Evolutionary conservation across 352 stramenopile species (phyloP).

Genomic region (Phytophthora pinifolia): DNA sequence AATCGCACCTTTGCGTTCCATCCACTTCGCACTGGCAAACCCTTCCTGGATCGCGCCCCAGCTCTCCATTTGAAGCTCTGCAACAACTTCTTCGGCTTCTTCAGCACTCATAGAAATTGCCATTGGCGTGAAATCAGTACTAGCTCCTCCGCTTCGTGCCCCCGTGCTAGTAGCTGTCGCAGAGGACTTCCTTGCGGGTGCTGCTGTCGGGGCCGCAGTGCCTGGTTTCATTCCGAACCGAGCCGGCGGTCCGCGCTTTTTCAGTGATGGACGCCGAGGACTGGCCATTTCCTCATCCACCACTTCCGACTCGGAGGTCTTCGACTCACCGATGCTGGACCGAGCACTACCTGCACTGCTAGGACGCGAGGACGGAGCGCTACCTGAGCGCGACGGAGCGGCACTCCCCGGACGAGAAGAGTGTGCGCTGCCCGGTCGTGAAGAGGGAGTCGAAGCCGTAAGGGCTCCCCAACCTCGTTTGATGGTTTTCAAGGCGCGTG

Average conservation of each 20-base stretch:
- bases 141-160: slow-evolving; percentile 20
- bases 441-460: slow-evolving; percentile 27
- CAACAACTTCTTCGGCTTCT: slow-evolving; percentile 65
- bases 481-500: slow-evolving; percentile 71
- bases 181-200: slow-evolving; percentile 29
- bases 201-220: slow-evolving; percentile 28
- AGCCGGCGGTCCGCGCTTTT: slow-evolving; percentile 55
- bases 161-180: slow-evolving; percentile 11
- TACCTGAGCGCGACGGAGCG: slow-evolving; percentile 23
- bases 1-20: slow-evolving; percentile 77
- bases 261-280: slow-evolving; percentile 23
- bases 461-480: slow-evolving; percentile 43
- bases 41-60: slow-evolving; percentile 56
- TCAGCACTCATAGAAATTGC: slow-evolving; percentile 60
- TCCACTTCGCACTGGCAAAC: slow-evolving; percentile 80
- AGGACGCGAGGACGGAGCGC: slow-evolving; percentile 34
- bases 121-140: slow-evolving; percentile 63
- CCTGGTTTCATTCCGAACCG: slow-evolving; percentile 51
- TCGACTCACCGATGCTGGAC: slow-evolving; percentile 21
- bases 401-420: slow-evolving; percentile 33
- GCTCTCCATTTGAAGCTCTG: slow-evolving; percentile 56
- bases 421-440: slow-evolving; percentile 31
- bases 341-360: slow-evolving; percentile 30
- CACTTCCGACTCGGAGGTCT: slow-evolving; percentile 14
- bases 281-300: slow-evolving; percentile 38